Evolutionary conservation across 352 stramenopile genomes (phyloP).

Genomic region (Globisporangium perplexum): DNA sequence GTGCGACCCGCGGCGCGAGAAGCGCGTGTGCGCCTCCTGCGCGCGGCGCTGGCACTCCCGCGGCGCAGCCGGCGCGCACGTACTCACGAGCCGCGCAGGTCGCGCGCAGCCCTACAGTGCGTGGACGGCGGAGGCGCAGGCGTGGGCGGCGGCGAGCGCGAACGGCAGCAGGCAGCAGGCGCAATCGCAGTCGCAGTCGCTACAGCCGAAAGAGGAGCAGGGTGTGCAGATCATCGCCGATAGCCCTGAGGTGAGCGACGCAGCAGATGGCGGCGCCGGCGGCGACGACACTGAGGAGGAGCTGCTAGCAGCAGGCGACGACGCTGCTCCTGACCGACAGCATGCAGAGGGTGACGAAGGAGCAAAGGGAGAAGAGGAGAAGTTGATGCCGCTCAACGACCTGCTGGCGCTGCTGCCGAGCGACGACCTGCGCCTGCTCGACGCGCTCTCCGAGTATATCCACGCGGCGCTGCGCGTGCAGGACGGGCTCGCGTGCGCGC

Average conservation of each 20-base stretch:
- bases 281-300: not conserved
- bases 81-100: constrained; percentile 19
- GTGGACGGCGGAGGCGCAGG: constrained; percentile 12
- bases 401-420: constrained; percentile 19
- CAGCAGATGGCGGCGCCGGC: too few relatives aligned
- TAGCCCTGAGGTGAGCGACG: not conserved
- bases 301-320: not conserved
- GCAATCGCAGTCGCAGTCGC: not conserved
- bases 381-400: constrained; percentile 16
- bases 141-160: not conserved
- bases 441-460: constrained; percentile 30
- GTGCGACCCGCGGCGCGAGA: constrained; percentile 26
- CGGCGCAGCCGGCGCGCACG: constrained; percentile 25
- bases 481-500: constrained; percentile 22
- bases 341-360: not conserved
- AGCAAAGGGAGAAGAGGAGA: constrained; percentile 1
- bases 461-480: constrained; percentile 22
- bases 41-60: constrained; percentile 33
- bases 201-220: not conserved
- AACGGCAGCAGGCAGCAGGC: not conserved
- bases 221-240: constrained; percentile 1
- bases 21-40: constrained; percentile 24
- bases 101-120: constrained; percentile 10
- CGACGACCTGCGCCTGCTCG: constrained; percentile 17
- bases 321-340: not conserved